These are phyloP conservation scores for Monosporascus ibericus DNA, from an alignment of 2,329 filamentous ascomycete genomes.

Conservation along the genomic window DNA sequence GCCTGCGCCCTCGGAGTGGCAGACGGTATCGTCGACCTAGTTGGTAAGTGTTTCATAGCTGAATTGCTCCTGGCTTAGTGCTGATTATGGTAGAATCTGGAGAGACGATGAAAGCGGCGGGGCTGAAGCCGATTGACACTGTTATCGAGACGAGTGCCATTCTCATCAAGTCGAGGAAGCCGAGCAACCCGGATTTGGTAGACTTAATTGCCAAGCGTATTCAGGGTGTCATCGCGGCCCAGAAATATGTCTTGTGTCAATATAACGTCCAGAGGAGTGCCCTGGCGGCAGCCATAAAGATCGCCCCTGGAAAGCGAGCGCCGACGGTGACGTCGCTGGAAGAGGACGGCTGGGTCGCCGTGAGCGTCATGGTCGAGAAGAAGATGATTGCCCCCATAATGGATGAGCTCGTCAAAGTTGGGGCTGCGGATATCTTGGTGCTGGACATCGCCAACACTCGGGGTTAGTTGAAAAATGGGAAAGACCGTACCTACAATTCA, in stretches of 20 bases:
- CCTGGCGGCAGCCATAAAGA: constrained; percentile 60
- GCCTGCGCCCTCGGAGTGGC: constrained; percentile 93
- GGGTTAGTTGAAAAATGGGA: constrained; percentile 9
- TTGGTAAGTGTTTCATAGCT: constrained; percentile 56
- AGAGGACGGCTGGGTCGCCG: constrained; percentile 87
- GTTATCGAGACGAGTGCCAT: constrained; percentile 84
- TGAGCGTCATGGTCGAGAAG: constrained; percentile 88
- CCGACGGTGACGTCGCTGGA: constrained; percentile 88
- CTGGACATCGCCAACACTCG: constrained; percentile 71
- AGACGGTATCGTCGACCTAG: constrained; percentile 94
- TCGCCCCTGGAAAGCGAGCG: constrained; percentile 91
- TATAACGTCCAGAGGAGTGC: constrained; percentile 80
- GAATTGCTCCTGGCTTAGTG: neutral
- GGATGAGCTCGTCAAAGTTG: constrained; percentile 72
- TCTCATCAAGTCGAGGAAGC: constrained; percentile 82
- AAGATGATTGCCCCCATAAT: constrained; percentile 79
- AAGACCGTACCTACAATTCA: neutral
- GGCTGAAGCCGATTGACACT: constrained; percentile 89
- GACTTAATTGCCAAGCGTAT: constrained; percentile 83
- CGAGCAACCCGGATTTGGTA: constrained; percentile 74
- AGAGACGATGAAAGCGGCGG: constrained; percentile 95
- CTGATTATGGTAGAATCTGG: constrained; percentile 66
- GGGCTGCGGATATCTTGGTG: constrained; percentile 80
- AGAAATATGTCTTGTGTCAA: constrained; percentile 90
- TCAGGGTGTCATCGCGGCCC: constrained; percentile 87